Evolutionary conservation across 2,329 filamentous ascomycete genomes (phyloP).

Genomic region (Exophiala calicioides): DNA sequence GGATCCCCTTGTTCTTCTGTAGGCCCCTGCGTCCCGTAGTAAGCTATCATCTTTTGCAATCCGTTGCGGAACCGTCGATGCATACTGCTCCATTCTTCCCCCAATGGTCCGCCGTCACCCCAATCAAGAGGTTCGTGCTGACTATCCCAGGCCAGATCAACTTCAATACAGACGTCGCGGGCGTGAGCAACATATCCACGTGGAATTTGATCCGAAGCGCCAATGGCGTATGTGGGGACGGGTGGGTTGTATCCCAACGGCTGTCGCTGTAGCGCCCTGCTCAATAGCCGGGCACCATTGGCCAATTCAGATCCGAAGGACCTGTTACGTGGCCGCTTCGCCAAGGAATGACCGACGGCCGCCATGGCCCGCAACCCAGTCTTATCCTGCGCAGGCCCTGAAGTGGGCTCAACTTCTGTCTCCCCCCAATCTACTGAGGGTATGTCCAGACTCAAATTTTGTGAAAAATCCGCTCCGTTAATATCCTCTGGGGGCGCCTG

Average conservation of each 20-base stretch:
- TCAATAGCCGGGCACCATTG: constrained; percentile 21
- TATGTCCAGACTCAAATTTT: constrained; percentile 25
- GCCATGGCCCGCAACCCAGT: constrained; percentile 30
- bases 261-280: constrained; percentile 18
- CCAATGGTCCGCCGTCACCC: constrained; percentile 83
- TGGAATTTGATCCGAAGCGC: constrained; percentile 77
- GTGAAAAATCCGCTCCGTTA: constrained; percentile 37
- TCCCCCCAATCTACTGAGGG: constrained; percentile 32
- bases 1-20: constrained; percentile 39
- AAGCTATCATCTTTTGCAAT: constrained; percentile 74
- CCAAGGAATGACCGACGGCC: constrained; percentile 28
- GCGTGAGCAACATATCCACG: constrained; percentile 87
- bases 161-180: constrained; percentile 75
- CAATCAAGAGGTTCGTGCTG: constrained; percentile 75
- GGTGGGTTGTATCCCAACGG: constrained; percentile 68
- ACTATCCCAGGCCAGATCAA: constrained; percentile 98
- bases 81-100: constrained; percentile 96
- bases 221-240: constrained; percentile 79
- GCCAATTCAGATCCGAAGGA: constrained; percentile 28
- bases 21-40: constrained; percentile 64
- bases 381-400: constrained; percentile 35
- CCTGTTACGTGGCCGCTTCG: constrained; percentile 26
- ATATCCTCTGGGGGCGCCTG: constrained; percentile 70
- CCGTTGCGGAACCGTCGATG: constrained; percentile 84
- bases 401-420: constrained; percentile 36